These are phyloP conservation scores for Saccharomycopsis schoenii DNA, from an alignment of 805 yeast genomes.

Conservation along the genomic window DNA sequence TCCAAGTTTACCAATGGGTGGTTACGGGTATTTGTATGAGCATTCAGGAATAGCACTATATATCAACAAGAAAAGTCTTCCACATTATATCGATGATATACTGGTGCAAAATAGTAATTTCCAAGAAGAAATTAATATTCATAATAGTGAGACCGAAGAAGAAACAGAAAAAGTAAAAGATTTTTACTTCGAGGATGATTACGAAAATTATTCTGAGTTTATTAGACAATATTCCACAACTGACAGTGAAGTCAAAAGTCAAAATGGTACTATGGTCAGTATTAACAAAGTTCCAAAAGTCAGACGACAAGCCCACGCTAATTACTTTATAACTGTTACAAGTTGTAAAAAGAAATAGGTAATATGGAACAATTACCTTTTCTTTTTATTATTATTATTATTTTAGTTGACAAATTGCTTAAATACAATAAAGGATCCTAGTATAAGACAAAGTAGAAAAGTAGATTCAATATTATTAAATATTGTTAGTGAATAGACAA, in stretches of 20 bases:
- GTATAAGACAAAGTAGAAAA: no score
- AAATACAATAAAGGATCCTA: no score
- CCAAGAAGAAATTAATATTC: background rate
- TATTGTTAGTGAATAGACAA: no score
- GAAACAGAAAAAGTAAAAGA: no score
- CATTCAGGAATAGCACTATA: constrained; percentile 45
- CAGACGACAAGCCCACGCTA: constrained; percentile 1
- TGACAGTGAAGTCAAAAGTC: background rate
- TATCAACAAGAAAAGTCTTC: constrained; percentile 30
- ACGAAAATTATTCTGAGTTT: background rate
- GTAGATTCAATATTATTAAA: no score
- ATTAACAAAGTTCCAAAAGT: background rate
- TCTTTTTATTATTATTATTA: no score
- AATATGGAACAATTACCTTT: no score
- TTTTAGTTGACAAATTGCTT: no score
- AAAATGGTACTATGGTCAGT: background rate
- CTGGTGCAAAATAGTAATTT: background rate
- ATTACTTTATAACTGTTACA: constrained; percentile 4
- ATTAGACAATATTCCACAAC: no score
- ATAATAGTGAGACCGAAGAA: background rate
- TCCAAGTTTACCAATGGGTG: constrained; percentile 46
- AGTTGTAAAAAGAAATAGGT: background rate
- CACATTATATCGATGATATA: constrained; percentile 21
- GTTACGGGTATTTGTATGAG: constrained; percentile 19
- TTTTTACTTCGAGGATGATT: background rate